Evolutionary conservation across 306 rosid genomes (phyloP).

Genomic region (Cucumis hystrix): DNA sequence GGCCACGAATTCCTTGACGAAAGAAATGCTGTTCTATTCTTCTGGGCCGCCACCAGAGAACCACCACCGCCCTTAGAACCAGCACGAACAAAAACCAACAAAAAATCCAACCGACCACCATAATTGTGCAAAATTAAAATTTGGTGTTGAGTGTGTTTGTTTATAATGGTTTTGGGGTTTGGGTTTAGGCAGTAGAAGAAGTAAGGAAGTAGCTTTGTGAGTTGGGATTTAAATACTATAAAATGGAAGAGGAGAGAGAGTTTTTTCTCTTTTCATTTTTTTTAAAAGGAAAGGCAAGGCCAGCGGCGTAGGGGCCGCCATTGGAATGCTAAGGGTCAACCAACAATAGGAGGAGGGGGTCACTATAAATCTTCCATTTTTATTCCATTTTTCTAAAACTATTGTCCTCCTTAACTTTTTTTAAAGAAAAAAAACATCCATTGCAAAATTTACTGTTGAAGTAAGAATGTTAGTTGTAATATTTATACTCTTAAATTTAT

Average conservation of each 20-base stretch:
- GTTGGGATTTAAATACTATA: not conserved
- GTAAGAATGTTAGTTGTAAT: too few relatives aligned
- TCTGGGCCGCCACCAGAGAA: conserved; percentile 88
- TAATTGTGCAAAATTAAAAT: not conserved
- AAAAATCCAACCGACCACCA: not conserved
- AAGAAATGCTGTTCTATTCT: conserved; percentile 63
- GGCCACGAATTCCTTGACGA: conserved; percentile 86
- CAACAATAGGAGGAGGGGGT: not conserved
- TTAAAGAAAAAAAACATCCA: too few relatives aligned
- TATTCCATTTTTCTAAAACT: too few relatives aligned
- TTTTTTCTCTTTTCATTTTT: too few relatives aligned
- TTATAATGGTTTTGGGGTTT: too few relatives aligned
- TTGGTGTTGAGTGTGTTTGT: too few relatives aligned
- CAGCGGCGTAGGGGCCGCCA: conserved; percentile 99
- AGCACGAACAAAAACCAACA: conserved; percentile 13
- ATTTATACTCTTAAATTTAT: too few relatives aligned
- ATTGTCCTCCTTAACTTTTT: too few relatives aligned
- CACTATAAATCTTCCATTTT: not conserved
- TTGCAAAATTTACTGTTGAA: too few relatives aligned
- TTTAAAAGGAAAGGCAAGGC: conserved; percentile 37
- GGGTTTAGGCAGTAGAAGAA: too few relatives aligned
- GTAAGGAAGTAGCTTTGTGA: not conserved
- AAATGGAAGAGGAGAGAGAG: not conserved
- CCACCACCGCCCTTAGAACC: conserved; percentile 26
- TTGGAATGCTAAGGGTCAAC: conserved; percentile 79